Conservation (phyloP, 1,284 basidiomycete species). For the Sphagnurus paluster region DNA sequence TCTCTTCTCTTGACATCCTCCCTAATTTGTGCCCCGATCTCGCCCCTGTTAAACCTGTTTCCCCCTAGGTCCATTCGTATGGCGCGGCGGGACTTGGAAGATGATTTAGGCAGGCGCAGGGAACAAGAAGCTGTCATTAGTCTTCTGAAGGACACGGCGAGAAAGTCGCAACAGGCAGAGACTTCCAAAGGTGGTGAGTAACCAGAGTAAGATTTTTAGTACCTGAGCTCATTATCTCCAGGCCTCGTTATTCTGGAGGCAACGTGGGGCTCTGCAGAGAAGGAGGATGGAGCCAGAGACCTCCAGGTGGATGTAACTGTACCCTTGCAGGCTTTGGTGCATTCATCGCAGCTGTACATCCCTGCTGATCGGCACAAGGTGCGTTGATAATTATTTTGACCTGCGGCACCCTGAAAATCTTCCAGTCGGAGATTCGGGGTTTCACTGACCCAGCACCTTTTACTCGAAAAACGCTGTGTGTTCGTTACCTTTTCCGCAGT, state of each 20-base stretch:
- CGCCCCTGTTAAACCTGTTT: background rate
- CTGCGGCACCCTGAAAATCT: conserved; percentile 12
- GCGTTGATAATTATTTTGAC: conserved; percentile 17
- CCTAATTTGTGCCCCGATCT: conserved; percentile 4
- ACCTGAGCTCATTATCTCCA: conserved; percentile 25
- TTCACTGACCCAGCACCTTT: conserved; percentile 78
- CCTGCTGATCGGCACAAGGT: conserved; percentile 74
- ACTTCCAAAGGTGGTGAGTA: conserved; percentile 35
- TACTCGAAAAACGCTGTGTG: conserved; percentile 62
- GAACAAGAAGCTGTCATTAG: conserved; percentile 32
- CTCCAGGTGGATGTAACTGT: conserved; percentile 76
- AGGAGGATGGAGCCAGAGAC: conserved; percentile 49
- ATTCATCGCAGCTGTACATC: conserved; percentile 77
- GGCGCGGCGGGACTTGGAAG: conserved; percentile 33
- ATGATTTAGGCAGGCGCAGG: conserved; percentile 33
- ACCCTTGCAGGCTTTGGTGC: conserved; percentile 81
- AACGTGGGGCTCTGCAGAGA: conserved; percentile 60
- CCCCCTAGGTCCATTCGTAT: conserved; percentile 40
- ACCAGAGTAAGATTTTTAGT: background rate
- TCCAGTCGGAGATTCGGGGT: conserved; percentile 66
- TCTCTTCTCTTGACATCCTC: too few species aligned
- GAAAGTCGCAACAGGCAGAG: conserved; percentile 35
- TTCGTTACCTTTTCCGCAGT: conserved; percentile 80
- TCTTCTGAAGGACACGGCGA: conserved; percentile 37
- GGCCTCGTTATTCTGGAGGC: conserved; percentile 77